Conservation (phyloP, 2,329 filamentous ascomycete genomes). For the Neoascochyta sp. region DNA sequence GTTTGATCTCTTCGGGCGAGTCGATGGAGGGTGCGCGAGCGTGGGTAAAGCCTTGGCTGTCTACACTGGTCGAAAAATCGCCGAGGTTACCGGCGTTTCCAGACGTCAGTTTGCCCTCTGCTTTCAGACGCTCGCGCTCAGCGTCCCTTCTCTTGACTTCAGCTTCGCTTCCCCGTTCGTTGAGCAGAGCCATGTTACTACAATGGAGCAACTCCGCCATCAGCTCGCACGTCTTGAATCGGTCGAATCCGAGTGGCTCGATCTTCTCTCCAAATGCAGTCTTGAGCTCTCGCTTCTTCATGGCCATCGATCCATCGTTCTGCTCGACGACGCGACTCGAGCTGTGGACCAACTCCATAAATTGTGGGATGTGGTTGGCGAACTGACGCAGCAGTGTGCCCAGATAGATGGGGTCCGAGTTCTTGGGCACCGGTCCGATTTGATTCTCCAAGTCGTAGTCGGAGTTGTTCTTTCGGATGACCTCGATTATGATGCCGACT, state of each 20-base stretch:
- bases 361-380: conserved; percentile 85
- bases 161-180: conserved; percentile 84
- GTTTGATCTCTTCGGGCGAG: conserved; percentile 64
- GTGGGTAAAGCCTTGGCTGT: conserved; percentile 52
- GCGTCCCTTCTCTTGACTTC: conserved; percentile 75
- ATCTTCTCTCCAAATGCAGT: conserved; percentile 90
- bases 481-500: conserved; percentile 95
- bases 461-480: conserved; percentile 98
- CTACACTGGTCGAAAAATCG: conserved; percentile 51
- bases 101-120: conserved; percentile 68
- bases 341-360: conserved; percentile 85
- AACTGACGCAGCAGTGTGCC: conserved; percentile 86
- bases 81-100: conserved; percentile 55
- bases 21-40: conserved; percentile 46
- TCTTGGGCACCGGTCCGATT: conserved; percentile 71
- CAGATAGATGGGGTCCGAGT: conserved; percentile 93
- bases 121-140: conserved; percentile 75
- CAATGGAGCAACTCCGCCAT: conserved; percentile 98
- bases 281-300: conserved; percentile 69
- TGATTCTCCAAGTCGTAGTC: conserved; percentile 95
- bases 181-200: conserved; percentile 96
- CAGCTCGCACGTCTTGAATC: conserved; percentile 97
- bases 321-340: conserved; percentile 58
- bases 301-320: conserved; percentile 55
- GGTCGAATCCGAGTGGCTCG: conserved; percentile 91